Base-by-base conservation (phyloP, 306 rosid genomes). In the Sphenostylis stenocarpa region DNA sequence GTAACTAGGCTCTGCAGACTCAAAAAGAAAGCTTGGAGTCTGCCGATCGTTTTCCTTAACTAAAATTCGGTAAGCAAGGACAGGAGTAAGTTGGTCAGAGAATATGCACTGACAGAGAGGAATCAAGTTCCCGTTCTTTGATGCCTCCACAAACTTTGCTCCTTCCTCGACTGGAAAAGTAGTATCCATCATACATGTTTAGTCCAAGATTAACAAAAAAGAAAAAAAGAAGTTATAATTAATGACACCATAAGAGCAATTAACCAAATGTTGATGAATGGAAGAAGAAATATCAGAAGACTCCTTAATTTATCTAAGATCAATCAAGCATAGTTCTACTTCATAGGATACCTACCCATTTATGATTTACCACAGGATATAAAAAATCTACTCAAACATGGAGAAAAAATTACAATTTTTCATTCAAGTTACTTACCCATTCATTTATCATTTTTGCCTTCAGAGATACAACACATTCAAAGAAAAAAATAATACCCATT, bases 21-120 rank as follows among this genome's bases (percentile, higher is more conserved):
- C 98, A 34, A 87, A 91, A 3, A 93, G 91, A 87, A 93, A 93
- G 79, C 98, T 93, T 0, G 97, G 97, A 83, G 97, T 80, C 17
- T 91, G 96, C 28, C 89, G 34, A 64, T 93, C 97, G 34, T 88
- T 91, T 70, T 91, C 92, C 34, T 84, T 86, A 39, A 90, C 96
- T 63, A 93, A 73, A 55, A 81, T 68, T 24, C 97, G 95, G 51
- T 93, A 93, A n/a, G 94, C 97, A 33, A 91, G 85, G 44, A 93
- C 77, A 19, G 98, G 97, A 17, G 94, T 91, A 11, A 93, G 96
- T 36, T 93, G 96, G 61, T 93, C 97, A 13, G 91, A 81, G 84
- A 93, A 93, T 52, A 93, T 82, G 81, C 96, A 85, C 24, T 70
- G 85, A 67, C 56, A 75, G 49, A 93, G 78, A 5, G 97, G 96